Base-by-base conservation (phyloP, 1,284 basidiomycete genomes). In the Afroboletus lepidellus region DNA sequence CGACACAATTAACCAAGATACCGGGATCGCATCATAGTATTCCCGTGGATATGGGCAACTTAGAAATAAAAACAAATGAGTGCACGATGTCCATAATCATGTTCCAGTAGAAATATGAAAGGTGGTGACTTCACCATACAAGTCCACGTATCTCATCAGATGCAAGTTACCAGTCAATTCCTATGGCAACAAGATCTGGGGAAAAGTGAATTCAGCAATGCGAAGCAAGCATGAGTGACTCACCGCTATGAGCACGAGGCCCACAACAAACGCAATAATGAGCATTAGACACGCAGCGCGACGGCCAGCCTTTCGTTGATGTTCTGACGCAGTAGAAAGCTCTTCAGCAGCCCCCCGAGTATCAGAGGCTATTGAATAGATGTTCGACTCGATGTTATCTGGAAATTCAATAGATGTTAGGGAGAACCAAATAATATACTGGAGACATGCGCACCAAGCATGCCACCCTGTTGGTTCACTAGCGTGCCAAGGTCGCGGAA, bases 381-480 rank as follows among this genome's bases (percentile, higher is more conserved):
- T 89, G 65, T 99, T 99, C 54, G 87, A 87, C 69, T 98, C 94
- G 66, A 99, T 98, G 64, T 98, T 98, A 68, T 99, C 96, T 96
- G 64, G 29, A 38, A n/a, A 42, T 36, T 41, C 25, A 46, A 33
- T 24, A 8, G 12, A 18, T 48, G 7, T 43, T 42, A 29, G 37
- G 5, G 21, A 34, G 18, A 16, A 21, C 5, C 13, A 38, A 11
- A 49, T 23, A 32, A 25, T 43, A 33, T 20, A 15, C 6, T 20
- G 8, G 11, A 5, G 18, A 18, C 4, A 33, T n/a, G 74, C 88
- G 55, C 56, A 96, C 94, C 94, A 49, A 99, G 79, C 88, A 98
- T 92, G 27, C 85, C 84, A 8, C 96, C 95, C 69, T 99, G 97
- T 67, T 98, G 93, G 58, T 87, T 85, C 2, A 99, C 94, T 39